These are phyloP conservation scores for Aspergillus sp. DNA, from an alignment of 2,329 filamentous ascomycete species.

Conservation along the genomic window DNA sequence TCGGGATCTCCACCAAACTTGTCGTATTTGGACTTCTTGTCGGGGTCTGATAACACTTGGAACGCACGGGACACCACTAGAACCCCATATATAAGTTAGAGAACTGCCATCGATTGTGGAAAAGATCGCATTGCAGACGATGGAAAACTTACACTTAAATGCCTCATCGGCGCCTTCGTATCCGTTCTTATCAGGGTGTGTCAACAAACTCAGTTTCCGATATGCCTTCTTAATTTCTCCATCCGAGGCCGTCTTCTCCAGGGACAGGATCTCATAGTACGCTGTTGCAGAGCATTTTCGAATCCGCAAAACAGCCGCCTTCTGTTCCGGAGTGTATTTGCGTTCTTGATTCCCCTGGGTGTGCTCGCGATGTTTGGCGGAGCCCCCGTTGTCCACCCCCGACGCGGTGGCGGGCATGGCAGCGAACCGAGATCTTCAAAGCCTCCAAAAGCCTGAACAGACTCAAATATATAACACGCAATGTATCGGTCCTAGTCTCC, in stretches of 20 bases:
- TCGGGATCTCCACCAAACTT: slow-evolving; percentile 90
- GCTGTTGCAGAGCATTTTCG: slow-evolving; percentile 78
- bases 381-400: slow-evolving; percentile 44
- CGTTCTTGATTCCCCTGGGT: slow-evolving; percentile 51
- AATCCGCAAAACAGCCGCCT: slow-evolving; percentile 85
- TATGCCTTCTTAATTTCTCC: slow-evolving; percentile 96
- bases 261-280: slow-evolving; percentile 90
- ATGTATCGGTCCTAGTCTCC: background rate
- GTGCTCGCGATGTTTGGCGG: slow-evolving; percentile 45
- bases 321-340: slow-evolving; percentile 83
- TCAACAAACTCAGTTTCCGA: slow-evolving; percentile 86
- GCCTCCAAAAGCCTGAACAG: background rate
- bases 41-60: slow-evolving; percentile 85
- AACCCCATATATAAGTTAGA: slow-evolving; percentile 39
- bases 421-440: background rate
- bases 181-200: slow-evolving; percentile 98
- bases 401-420: slow-evolving; percentile 45
- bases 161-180: slow-evolving; percentile 94
- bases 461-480: background rate
- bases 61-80: slow-evolving; percentile 87
- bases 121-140: slow-evolving; percentile 1
- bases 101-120: slow-evolving; percentile 36
- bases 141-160: slow-evolving; percentile 70
- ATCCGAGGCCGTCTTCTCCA: slow-evolving; percentile 68
- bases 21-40: slow-evolving; percentile 88